Conservation (phyloP, 2,329 filamentous ascomycete genomes). For the Penicillium sp. region DNA sequence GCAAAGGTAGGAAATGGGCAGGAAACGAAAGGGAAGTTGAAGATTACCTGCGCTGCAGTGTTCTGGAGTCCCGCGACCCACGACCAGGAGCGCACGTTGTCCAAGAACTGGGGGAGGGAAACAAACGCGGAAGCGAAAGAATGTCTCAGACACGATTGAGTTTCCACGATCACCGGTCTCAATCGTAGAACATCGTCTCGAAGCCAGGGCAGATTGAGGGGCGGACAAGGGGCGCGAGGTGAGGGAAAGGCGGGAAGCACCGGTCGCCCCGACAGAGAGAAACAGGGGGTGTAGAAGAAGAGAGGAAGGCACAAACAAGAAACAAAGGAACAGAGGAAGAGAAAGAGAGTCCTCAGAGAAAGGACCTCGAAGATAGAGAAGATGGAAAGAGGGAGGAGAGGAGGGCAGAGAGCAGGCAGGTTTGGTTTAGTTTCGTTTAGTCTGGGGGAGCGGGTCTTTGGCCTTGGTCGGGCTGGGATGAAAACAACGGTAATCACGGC, state of each 20-base stretch:
- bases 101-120: slow-evolving; percentile 20
- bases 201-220: slow-evolving; percentile 23
- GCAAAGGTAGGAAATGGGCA: slow-evolving; percentile 10
- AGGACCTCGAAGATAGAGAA: slow-evolving; percentile 16
- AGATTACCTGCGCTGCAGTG: slow-evolving; percentile 34
- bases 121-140: slow-evolving; percentile 21
- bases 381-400: slow-evolving; percentile 20
- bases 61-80: slow-evolving; percentile 23
- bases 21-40: slow-evolving; percentile 17
- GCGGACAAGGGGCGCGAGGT: slow-evolving; percentile 30
- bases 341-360: slow-evolving; percentile 14
- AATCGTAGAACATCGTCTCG: slow-evolving; percentile 22
- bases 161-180: slow-evolving; percentile 18
- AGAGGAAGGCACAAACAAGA: slow-evolving; percentile 7
- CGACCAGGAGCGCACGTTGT: slow-evolving; percentile 25
- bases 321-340: slow-evolving; percentile 18
- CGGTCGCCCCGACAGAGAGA: slow-evolving; percentile 13
- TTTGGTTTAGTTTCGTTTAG: slow-evolving; percentile 19
- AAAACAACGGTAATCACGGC: not conserved
- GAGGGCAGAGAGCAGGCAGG: slow-evolving; percentile 11
- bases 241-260: slow-evolving; percentile 20
- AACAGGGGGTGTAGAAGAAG: slow-evolving; percentile 12
- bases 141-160: slow-evolving; percentile 26
- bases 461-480: not conserved
- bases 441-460: slow-evolving; percentile 22